Conservation (phyloP, 2,329 filamentous ascomycete species). For the Aphanoascus verrucosus region DNA sequence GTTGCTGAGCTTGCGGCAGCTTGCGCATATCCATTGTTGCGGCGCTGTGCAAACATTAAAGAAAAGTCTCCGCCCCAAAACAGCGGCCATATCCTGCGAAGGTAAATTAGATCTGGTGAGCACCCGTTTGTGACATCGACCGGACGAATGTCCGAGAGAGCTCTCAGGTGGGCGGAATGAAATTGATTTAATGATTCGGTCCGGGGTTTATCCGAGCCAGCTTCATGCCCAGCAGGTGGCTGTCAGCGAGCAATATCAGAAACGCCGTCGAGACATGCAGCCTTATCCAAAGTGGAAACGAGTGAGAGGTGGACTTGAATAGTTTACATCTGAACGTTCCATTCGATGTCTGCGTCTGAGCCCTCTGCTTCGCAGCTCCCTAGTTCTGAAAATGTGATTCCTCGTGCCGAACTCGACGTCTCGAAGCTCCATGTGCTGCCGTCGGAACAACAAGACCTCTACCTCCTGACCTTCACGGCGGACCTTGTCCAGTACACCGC, state of each 20-base stretch:
- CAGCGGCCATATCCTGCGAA: constrained; percentile 12
- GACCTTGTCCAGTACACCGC: constrained; percentile 71
- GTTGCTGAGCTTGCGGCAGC: constrained; percentile 40
- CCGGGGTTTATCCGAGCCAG: constrained; percentile 9
- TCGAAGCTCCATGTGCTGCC: constrained; percentile 80
- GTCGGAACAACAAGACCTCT: constrained; percentile 90
- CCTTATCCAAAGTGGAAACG: neutral
- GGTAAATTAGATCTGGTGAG: neutral
- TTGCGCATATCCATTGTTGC: constrained; percentile 16
- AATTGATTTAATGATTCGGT: neutral
- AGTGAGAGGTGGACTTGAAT: neutral
- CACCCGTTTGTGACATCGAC: neutral
- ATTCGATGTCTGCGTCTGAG: constrained; percentile 33
- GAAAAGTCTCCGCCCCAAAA: constrained; percentile 5
- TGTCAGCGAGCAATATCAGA: neutral
- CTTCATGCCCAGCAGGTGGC: neutral
- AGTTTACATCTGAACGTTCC: neutral
- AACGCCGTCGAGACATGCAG: neutral
- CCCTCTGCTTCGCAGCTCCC: constrained; percentile 24
- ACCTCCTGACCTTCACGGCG: constrained; percentile 79
- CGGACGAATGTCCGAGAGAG: neutral
- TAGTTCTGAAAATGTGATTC: constrained; percentile 27
- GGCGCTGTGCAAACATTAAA: neutral
- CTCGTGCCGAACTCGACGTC: constrained; percentile 63
- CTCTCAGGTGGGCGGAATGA: neutral